Evolutionary conservation across 768 basidiomycete species (phyloP).

Genomic region (Trametes elegans): DNA sequence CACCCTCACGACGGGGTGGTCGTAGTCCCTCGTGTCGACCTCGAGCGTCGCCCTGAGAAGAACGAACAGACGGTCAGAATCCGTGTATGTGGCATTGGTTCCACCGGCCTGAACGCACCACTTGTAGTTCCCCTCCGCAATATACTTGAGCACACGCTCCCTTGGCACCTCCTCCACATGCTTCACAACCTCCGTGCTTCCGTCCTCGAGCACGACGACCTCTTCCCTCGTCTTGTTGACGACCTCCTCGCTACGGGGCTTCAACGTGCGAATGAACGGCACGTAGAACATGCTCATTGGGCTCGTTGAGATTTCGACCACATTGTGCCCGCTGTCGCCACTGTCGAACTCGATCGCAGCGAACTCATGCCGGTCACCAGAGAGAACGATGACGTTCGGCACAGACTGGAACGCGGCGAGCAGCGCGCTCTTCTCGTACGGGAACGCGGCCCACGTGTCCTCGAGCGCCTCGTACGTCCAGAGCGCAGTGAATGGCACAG

Average conservation of each 20-base stretch:
- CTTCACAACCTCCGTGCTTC: constrained; percentile 18
- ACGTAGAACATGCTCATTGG: constrained; percentile 72
- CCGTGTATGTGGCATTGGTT: too few relatives aligned
- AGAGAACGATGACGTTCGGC: constrained; percentile 67
- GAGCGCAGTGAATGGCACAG: constrained; percentile 72
- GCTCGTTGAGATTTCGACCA: constrained; percentile 66
- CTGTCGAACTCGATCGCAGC: constrained; percentile 63
- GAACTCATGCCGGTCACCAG: constrained; percentile 80
- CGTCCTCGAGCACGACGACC: constrained; percentile 24
- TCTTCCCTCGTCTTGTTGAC: constrained; percentile 37
- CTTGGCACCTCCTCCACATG: constrained; percentile 43
- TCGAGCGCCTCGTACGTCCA: constrained; percentile 60
- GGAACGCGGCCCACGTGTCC: constrained; percentile 73
- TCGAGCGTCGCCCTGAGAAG: constrained; percentile 59
- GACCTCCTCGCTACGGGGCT: constrained; percentile 40
- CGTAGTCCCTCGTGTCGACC: constrained; percentile 57
- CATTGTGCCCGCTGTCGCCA: constrained; percentile 36
- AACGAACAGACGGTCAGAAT: not conserved
- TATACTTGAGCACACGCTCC: constrained; percentile 56
- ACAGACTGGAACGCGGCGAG: constrained; percentile 59
- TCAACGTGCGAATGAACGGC: constrained; percentile 56
- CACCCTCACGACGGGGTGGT: constrained; percentile 50
- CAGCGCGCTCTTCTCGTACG: constrained; percentile 55
- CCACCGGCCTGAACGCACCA: constrained; percentile 40
- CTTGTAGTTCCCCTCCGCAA: constrained; percentile 65